phyloP scores from a whole-genome alignment of 1,284 basidiomycete species.

The Athelia sp. region DNA sequence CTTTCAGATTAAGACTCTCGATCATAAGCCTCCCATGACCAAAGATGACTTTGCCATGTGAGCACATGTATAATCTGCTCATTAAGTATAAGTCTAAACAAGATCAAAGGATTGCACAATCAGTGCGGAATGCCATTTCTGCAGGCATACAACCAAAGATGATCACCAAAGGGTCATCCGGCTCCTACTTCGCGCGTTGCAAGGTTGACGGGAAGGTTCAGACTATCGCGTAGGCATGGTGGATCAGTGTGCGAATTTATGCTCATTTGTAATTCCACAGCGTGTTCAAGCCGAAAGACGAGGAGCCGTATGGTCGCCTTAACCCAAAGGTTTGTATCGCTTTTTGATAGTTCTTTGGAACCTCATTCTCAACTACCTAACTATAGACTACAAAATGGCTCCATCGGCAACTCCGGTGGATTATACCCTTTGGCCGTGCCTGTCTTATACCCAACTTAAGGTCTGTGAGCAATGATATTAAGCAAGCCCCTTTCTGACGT shows the following conservation, averaged over 20 bases:
- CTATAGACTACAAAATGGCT: conserved; percentile 91
- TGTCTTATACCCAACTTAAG: conserved; percentile 85
- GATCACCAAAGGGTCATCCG: conserved; percentile 82
- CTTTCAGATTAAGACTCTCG: conserved; percentile 66
- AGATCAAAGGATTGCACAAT: conserved; percentile 49
- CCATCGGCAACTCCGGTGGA: conserved; percentile 80
- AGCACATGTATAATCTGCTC: conserved; percentile 22
- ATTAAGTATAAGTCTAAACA: conserved; percentile 10
- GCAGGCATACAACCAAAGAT: conserved; percentile 84
- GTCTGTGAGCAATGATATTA: conserved; percentile 27
- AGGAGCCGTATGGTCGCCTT: conserved; percentile 79
- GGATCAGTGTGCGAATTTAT: conserved; percentile 2
- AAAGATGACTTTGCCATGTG: conserved; percentile 66
- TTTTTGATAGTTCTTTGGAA: no score
- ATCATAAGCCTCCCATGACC: conserved; percentile 72
- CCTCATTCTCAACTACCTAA: conserved; percentile 3
- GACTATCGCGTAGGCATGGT: conserved; percentile 65
- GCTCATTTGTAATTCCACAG: conserved; percentile 30
- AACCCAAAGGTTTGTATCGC: conserved; percentile 89
- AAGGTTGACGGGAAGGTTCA: conserved; percentile 67
- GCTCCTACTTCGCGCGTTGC: conserved; percentile 81
- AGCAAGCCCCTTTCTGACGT: conserved; percentile 2
- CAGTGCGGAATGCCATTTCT: conserved; percentile 64
- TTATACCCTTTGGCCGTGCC: conserved; percentile 80
- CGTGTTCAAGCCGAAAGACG: conserved; percentile 89